Base-by-base conservation (phyloP, 441 rosid species). In the Biscutella laevigata region DNA sequence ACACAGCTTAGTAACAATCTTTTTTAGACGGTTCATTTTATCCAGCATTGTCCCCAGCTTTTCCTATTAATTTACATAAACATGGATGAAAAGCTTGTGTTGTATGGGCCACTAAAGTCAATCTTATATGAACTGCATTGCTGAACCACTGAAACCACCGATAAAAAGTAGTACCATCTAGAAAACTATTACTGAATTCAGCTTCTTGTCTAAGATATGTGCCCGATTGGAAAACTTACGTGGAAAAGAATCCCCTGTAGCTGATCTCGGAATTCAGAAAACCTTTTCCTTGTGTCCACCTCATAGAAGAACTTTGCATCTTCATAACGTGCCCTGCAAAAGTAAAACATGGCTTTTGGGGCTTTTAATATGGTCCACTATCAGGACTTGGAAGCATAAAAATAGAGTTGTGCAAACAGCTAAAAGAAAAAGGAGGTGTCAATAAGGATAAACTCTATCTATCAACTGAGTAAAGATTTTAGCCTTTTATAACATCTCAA, bases 271-370 rank as follows among this genome's bases (percentile, higher is more conserved):
- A 91, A 88, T 62, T 77, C 91, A 26, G 77, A 73, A 50, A 91
- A 71, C 26, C 61, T 82, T 65, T 76, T 91, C 29, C 79, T 70
- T 15, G 83, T 80, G 75, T 91, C 98, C 73, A 82, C 69, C 76
- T 74, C 95, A 67, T 88, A 91, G 69, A 91, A 91, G 74, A 88
- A 91, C 72, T 82, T 88, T 22, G 98, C 98, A 64, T 91, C 98
- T 71, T 91, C 98, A 54, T 88, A 91, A 34, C 95, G 98, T 66
- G 98, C 98, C 74, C 98, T 91, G 74, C 71, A 73, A 27, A 61
- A 54, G 70, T 29, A 46, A 45, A 19, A 49, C 17, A 26, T 39
- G 52, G 55, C 40, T 65, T 24, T 21, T 46, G 40, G 14, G 16
- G 51, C 48, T 64, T 25, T 40, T 27, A 59, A 43, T 10, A 61